Evolutionary conservation across 352 stramenopile species (phyloP).

Genomic region (Pythium rhizo-oryzae): DNA sequence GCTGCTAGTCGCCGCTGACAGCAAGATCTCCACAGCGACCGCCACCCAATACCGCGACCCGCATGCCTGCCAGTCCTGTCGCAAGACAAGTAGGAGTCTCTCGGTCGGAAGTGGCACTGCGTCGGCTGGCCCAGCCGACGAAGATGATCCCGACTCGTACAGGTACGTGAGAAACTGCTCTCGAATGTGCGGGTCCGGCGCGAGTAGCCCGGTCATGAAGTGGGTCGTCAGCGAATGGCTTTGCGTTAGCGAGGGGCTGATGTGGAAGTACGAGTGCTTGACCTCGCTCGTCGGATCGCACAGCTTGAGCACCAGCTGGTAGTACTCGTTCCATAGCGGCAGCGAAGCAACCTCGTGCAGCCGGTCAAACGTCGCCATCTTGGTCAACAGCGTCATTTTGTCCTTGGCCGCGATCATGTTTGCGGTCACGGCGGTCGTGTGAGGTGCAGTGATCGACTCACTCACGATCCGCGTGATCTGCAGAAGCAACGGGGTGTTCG

Average conservation of each 20-base stretch:
- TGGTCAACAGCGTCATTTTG: conserved; percentile 85
- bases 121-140: conserved; percentile 42
- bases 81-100: conserved; percentile 68
- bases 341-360: conserved; percentile 86
- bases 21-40: conserved; percentile 74
- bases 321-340: conserved; percentile 82
- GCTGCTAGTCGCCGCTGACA: conserved; percentile 41
- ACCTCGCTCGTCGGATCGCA: conserved; percentile 59
- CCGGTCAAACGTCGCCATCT: conserved; percentile 87
- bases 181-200: conserved; percentile 60
- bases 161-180: conserved; percentile 80
- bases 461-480: conserved; percentile 85
- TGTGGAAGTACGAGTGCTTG: conserved; percentile 74
- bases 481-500: conserved; percentile 81
- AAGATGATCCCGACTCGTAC: conserved; percentile 34
- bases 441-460: conserved; percentile 48
- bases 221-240: conserved; percentile 74
- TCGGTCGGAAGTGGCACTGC: conserved; percentile 42
- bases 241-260: conserved; percentile 52
- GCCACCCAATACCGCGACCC: conserved; percentile 85
- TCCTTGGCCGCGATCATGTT: conserved; percentile 87
- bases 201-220: conserved; percentile 79
- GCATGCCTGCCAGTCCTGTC: conserved; percentile 87
- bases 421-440: conserved; percentile 36
- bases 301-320: conserved; percentile 73